phyloP scores from a whole-genome alignment of 2,329 filamentous ascomycete species.

The Aspergillus hortae region DNA sequence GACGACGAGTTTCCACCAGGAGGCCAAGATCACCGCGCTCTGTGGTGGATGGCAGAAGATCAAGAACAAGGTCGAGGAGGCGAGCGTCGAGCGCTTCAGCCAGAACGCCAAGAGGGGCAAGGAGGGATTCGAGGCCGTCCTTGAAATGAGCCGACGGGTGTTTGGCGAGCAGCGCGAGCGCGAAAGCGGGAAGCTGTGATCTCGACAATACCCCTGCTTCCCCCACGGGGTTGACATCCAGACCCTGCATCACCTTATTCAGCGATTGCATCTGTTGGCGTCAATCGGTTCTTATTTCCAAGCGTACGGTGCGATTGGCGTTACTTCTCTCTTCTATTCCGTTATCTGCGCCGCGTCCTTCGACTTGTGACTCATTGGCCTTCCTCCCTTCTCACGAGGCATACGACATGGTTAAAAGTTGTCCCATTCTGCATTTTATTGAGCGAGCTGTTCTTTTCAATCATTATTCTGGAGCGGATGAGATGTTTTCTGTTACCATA shows the following conservation, averaged over 20 bases:
- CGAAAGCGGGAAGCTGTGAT: slow-evolving; percentile 42
- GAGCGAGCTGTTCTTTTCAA: neutral
- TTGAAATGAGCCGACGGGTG: slow-evolving; percentile 87
- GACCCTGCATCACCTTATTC: slow-evolving; percentile 13
- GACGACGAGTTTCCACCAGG: slow-evolving; percentile 79
- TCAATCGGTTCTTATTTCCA: slow-evolving; percentile 15
- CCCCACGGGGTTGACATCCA: neutral
- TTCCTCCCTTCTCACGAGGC: slow-evolving; percentile 5
- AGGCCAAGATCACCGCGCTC: slow-evolving; percentile 87
- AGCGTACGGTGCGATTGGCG: slow-evolving; percentile 23
- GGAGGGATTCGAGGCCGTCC: slow-evolving; percentile 91
- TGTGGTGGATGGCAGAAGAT: slow-evolving; percentile 97
- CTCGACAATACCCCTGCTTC: slow-evolving; percentile 10
- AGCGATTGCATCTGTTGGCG: slow-evolving; percentile 34
- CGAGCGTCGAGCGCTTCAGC: slow-evolving; percentile 79
- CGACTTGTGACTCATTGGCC: neutral
- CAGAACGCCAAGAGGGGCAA: slow-evolving; percentile 89
- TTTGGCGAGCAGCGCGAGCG: slow-evolving; percentile 84
- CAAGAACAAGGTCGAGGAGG: slow-evolving; percentile 92
- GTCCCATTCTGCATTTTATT: neutral
- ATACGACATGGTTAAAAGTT: slow-evolving; percentile 6
- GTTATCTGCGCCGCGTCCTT: neutral
- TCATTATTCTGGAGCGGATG: neutral
- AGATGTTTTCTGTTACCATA: neutral
- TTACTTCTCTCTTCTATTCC: slow-evolving; percentile 8